Evolutionary conservation across 2,329 filamentous ascomycete genomes (phyloP).

Genomic region (Calonectria montana): DNA sequence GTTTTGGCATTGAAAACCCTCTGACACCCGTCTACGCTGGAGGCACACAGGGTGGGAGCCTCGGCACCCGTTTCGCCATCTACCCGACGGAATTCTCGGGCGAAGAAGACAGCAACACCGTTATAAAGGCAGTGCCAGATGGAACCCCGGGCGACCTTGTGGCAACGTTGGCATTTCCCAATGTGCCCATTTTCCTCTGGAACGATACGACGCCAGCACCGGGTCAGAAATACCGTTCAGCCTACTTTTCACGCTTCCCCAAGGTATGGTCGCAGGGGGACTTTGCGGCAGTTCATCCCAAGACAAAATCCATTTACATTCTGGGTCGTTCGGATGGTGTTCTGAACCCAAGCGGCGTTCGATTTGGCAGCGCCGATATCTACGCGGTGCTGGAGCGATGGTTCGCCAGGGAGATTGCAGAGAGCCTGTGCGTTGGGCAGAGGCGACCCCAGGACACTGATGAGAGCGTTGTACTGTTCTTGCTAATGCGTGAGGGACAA

Average conservation of each 20-base stretch:
- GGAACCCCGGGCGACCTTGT: conserved; percentile 83
- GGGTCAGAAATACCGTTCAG: conserved; percentile 67
- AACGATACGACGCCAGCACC: conserved; percentile 61
- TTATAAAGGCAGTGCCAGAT: conserved; percentile 57
- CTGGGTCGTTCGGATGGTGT: conserved; percentile 82
- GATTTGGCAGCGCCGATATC: conserved; percentile 84
- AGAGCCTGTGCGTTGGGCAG: conserved; percentile 86
- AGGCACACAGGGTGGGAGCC: conserved; percentile 61
- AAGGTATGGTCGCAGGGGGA: conserved; percentile 87
- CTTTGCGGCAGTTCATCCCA: conserved; percentile 77
- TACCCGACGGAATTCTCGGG: conserved; percentile 62
- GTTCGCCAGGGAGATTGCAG: conserved; percentile 72
- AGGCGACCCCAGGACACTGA: conserved; percentile 68
- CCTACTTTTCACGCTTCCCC: conserved; percentile 72
- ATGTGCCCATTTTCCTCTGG: conserved; percentile 77
- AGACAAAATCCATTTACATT: conserved; percentile 73
- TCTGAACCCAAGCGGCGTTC: conserved; percentile 80
- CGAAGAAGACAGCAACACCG: conserved; percentile 62
- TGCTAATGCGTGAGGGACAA: conserved; percentile 67
- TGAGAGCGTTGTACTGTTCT: conserved; percentile 66
- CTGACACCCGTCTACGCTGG: conserved; percentile 73
- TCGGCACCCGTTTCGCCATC: conserved; percentile 64
- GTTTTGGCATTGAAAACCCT: conserved; percentile 74
- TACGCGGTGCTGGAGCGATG: conserved; percentile 78
- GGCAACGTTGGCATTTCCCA: conserved; percentile 77